Evolutionary conservation across 1,284 basidiomycete genomes (phyloP).

Genomic region (Pseudozyma thailandica): DNA sequence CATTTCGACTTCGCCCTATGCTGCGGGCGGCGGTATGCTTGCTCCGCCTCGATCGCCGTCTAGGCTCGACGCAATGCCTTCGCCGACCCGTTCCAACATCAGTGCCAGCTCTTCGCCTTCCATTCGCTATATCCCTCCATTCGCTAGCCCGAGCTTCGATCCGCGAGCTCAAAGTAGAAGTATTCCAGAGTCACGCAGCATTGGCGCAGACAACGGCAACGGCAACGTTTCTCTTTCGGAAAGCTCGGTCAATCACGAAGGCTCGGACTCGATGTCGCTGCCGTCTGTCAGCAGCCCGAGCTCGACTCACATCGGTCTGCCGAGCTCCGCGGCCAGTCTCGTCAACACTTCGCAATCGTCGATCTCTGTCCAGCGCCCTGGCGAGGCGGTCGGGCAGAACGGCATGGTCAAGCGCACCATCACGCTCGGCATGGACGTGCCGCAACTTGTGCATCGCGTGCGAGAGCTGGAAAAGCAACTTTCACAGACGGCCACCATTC

Average conservation of each 20-base stretch:
- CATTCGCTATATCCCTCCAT: slow-evolving; percentile 43
- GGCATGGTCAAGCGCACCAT: slow-evolving; percentile 50
- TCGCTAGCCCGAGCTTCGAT: slow-evolving; percentile 19
- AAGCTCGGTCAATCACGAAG: slow-evolving; percentile 2
- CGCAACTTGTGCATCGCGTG: slow-evolving; percentile 37
- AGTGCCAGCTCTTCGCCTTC: slow-evolving; percentile 35
- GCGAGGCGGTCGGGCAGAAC: background rate
- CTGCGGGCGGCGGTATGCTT: slow-evolving; percentile 6
- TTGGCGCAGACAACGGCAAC: slow-evolving; percentile 3
- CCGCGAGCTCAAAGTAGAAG: slow-evolving; percentile 8
- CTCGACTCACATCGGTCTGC: slow-evolving; percentile 26
- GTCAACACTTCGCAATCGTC: slow-evolving; percentile 19
- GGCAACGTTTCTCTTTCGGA: slow-evolving; percentile 12
- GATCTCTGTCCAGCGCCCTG: slow-evolving; percentile 3
- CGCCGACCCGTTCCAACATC: slow-evolving; percentile 38
- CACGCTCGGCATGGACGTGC: slow-evolving; percentile 55
- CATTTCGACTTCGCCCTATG: background rate
- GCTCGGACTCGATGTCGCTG: slow-evolving; percentile 31
- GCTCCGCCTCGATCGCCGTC: slow-evolving; percentile 38
- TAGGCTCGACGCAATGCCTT: slow-evolving; percentile 21
- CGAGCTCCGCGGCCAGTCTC: slow-evolving; percentile 27
- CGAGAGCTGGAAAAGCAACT: slow-evolving; percentile 53
- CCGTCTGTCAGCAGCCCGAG: slow-evolving; percentile 34
- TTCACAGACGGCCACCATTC: slow-evolving; percentile 23
- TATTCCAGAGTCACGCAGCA: slow-evolving; percentile 2